Evolutionary conservation across 1,139 yeast genomes (phyloP).

Genomic region (Ashbya aceris): DNA sequence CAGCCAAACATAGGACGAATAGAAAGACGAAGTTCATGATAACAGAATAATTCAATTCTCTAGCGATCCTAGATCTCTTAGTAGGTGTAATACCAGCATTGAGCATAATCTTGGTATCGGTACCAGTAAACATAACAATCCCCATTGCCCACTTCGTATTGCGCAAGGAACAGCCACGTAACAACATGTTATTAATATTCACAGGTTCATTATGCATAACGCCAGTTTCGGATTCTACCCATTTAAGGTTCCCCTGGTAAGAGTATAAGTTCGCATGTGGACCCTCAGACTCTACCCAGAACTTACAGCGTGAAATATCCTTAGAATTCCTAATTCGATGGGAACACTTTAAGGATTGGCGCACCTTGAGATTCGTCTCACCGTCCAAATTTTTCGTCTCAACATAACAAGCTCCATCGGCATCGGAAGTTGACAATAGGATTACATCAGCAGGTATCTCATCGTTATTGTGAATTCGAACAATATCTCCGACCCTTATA

Average conservation of each 20-base stretch:
- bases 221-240: slow-evolving; percentile 37
- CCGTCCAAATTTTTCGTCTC: slow-evolving; percentile 96
- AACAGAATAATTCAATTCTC: slow-evolving; percentile 76
- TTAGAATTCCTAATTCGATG: slow-evolving; percentile 51
- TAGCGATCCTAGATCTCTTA: slow-evolving; percentile 71
- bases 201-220: slow-evolving; percentile 56
- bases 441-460: slow-evolving; percentile 90
- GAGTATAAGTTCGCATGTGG: slow-evolving; percentile 77
- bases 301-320: slow-evolving; percentile 66
- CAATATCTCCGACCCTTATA: slow-evolving; percentile 79
- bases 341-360: slow-evolving; percentile 67
- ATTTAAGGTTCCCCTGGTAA: slow-evolving; percentile 57
- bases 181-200: slow-evolving; percentile 64
- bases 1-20: slow-evolving; percentile 69
- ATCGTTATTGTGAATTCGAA: slow-evolving; percentile 77
- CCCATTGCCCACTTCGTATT: slow-evolving; percentile 95
- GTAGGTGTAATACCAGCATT: slow-evolving; percentile 92
- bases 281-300: slow-evolving; percentile 85
- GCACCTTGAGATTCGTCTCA: slow-evolving; percentile 83
- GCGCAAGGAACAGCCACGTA: slow-evolving; percentile 87
- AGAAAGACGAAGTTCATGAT: slow-evolving; percentile 65
- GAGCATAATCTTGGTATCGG: slow-evolving; percentile 84
- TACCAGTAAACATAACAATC: slow-evolving; percentile 79
- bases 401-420: slow-evolving; percentile 84
- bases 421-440: slow-evolving; percentile 70